Evolutionary conservation across 805 yeast species (phyloP).

Genomic region (Yarrowia deformans): DNA sequence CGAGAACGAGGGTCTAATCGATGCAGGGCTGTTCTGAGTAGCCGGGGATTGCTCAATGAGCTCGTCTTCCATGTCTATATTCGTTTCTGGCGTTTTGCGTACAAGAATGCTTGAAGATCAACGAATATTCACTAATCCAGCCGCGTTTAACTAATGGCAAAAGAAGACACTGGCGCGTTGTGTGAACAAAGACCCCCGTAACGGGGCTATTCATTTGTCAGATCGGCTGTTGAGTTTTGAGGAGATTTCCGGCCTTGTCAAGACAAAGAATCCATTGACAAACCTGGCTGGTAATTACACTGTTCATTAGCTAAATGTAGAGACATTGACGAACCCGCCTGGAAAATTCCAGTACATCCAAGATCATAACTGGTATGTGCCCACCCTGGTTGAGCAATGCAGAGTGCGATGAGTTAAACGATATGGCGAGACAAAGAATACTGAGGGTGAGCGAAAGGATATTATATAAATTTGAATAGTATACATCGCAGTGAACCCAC

Average conservation of each 20-base stretch:
- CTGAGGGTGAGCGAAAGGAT: neutral
- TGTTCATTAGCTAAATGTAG: neutral
- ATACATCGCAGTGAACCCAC: neutral
- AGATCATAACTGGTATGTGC: neutral
- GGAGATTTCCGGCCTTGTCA: too few relatives aligned
- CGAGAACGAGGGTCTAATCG: neutral
- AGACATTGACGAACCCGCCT: too few relatives aligned
- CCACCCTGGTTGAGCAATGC: conserved; percentile 35
- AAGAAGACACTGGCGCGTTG: too few relatives aligned
- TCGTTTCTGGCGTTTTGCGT: neutral
- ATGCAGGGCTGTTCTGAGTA: conserved; percentile 1
- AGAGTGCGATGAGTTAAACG: conserved; percentile 30
- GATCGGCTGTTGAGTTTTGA: too few relatives aligned
- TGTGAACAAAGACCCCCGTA: too few relatives aligned
- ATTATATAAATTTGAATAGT: neutral
- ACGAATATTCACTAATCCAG: neutral
- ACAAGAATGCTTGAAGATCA: neutral
- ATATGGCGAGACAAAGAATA: conserved; percentile 3
- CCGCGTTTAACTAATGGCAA: neutral
- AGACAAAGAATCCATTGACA: neutral
- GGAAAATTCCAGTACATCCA: conserved; percentile 1
- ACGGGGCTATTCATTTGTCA: too few relatives aligned
- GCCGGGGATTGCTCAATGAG: neutral
- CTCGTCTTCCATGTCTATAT: too few relatives aligned
- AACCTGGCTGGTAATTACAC: neutral